Evolutionary conservation across 805 yeast genomes (phyloP), one percentile per base, ranked within the genome.

Genomic region (Kluyveromyces lactis): DNA sequence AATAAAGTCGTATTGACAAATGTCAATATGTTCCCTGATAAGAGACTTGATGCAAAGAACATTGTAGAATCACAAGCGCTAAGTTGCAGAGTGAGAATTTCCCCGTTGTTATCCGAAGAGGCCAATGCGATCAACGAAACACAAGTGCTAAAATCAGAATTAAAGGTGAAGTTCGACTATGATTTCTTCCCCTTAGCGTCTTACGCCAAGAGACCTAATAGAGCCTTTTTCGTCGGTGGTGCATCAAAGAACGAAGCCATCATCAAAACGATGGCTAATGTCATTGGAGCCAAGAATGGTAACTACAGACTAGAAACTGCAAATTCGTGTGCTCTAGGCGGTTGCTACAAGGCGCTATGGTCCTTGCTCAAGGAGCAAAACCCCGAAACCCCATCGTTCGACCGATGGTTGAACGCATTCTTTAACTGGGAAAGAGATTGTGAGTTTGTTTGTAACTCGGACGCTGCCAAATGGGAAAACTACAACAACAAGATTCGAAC

Each of bases 301-400:
- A 77, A 81, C 45, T 84, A 62, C 56, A 74, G 76, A 43, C 79
- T 82, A 28, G 87, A 84, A 51, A 74, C 85, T 34, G 77, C 90
- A 6, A 87, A 87, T 61, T 92, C 95, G 1, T 87, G 96, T 69
- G 96, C 95, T 0, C 60, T 85, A 26, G 96, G 96, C 18, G 95
- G 95, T 3, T 90, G 94, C 31, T 84, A 72, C 62, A 82, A 84
- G 55, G 90, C 95, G 1, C 66, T 79, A 35, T 86, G 94, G 94
- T 73, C 85, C 28, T 61, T 57, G 42, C 46, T 53, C 39, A 62
- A 62, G 41, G 71, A 66, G 18, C 33, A 41, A 2, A 46, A 49
- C 4, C 48, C 46, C 2, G 48, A 46, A 1, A 15, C 42, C 3
- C 36, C 41, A 4, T 50, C 55, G 4, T 74, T 70, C 62, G 71